phyloP scores from a whole-genome alignment of 2,329 filamentous ascomycete species.

The Metarhizium humberi region DNA sequence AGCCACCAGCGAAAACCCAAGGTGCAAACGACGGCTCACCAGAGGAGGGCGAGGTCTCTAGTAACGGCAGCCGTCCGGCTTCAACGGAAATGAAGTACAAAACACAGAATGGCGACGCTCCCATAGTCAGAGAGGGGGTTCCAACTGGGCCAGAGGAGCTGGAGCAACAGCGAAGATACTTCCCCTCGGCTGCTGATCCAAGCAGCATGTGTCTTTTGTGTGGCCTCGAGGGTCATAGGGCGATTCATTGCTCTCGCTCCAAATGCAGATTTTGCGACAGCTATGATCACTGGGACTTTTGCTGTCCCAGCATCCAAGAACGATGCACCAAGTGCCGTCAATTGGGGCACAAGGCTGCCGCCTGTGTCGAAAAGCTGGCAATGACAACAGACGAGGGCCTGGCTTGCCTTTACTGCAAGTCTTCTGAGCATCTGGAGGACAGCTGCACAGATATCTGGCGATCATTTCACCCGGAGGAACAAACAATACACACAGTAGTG shows the following conservation, averaged over 20 bases:
- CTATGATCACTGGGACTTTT: constrained; percentile 35
- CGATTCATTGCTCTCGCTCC: constrained; percentile 33
- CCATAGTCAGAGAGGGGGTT: constrained; percentile 12
- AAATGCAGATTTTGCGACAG: constrained; percentile 40
- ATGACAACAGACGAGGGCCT: constrained; percentile 42
- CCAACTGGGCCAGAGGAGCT: constrained; percentile 24
- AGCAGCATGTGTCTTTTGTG: constrained; percentile 42
- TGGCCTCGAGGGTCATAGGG: constrained; percentile 36
- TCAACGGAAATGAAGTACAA: neutral
- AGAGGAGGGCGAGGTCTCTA: constrained; percentile 2
- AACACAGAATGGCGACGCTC: constrained; percentile 1
- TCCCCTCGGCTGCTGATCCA: constrained; percentile 36
- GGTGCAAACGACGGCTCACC: neutral
- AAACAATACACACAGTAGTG: constrained; percentile 36
- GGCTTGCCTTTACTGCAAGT: constrained; percentile 52
- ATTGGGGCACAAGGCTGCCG: constrained; percentile 43
- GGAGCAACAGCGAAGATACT: constrained; percentile 37
- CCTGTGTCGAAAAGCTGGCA: constrained; percentile 48
- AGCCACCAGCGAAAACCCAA: neutral
- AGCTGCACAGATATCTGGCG: constrained; percentile 54
- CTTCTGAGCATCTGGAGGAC: constrained; percentile 46
- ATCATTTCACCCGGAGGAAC: constrained; percentile 35
- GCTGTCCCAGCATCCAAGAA: constrained; percentile 37
- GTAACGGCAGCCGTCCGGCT: constrained; percentile 1
- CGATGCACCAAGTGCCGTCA: constrained; percentile 53